Conservation (phyloP, 169 alveolate genomes). For the Toxoplasma gondii region DNA sequence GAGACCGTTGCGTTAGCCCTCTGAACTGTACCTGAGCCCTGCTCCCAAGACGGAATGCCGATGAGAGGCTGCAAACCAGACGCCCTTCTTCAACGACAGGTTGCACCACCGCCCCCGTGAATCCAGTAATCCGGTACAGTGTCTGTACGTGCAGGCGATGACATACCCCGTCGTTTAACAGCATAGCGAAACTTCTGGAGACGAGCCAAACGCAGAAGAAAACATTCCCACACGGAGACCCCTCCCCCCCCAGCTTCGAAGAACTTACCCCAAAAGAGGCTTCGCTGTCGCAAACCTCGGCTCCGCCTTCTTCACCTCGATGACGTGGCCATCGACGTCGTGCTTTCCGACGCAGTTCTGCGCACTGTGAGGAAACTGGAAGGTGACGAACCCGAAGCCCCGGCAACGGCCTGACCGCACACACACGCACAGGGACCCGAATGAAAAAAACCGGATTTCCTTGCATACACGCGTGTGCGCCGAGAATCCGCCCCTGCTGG, state of each 20-base stretch:
- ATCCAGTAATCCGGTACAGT: no score
- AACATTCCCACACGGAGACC: neutral
- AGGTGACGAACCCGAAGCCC: constrained; percentile 85
- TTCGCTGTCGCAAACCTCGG: neutral
- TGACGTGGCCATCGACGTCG: constrained; percentile 14
- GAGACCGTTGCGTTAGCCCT: no score
- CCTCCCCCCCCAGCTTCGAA: no score
- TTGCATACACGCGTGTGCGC: no score
- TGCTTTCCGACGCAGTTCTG: constrained; percentile 5
- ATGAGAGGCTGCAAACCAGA: neutral
- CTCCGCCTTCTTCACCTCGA: constrained; percentile 41
- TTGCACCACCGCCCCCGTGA: no score
- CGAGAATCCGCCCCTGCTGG: no score
- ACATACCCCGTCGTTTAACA: neutral
- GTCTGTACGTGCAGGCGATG: no score
- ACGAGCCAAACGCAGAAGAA: neutral
- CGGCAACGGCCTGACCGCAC: constrained; percentile 77
- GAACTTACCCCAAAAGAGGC: neutral
- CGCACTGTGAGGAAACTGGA: constrained; percentile 50
- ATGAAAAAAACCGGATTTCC: no score
- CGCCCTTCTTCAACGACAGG: no score
- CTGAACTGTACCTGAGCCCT: no score
- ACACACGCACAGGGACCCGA: constrained; percentile 59
- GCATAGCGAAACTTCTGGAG: neutral
- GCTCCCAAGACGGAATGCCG: neutral